Percentiles rank a stretch among this genome's conserved stretches.
phyloP scores from a whole-genome alignment of 2,329 filamentous ascomycete species.

The Arthrobotrys sinensis region DNA sequence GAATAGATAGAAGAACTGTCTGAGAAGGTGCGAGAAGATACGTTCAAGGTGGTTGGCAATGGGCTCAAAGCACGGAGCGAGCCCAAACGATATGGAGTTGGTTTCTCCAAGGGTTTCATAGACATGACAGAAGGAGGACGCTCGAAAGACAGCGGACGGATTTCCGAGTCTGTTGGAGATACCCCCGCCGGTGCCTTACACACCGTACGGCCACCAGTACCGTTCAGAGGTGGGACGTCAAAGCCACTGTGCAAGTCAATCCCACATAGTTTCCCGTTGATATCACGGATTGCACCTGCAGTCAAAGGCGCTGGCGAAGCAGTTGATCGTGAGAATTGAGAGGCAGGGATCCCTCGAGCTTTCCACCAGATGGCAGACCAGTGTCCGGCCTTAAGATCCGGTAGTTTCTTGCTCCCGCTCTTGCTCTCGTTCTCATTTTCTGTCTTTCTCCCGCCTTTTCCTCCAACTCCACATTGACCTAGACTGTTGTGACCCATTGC shows the following conservation, averaged over 20 bases:
- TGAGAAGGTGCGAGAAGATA: background rate
- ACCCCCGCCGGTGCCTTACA: background rate
- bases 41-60: background rate
- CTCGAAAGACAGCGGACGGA: slow-evolving; percentile 21
- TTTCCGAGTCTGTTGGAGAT: slow-evolving; percentile 1
- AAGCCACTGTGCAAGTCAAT: slow-evolving; percentile 32
- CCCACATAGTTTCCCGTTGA: slow-evolving; percentile 35
- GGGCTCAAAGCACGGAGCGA: background rate
- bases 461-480: slow-evolving; percentile 5
- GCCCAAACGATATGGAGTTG: background rate
- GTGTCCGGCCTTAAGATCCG: background rate
- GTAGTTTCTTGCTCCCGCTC: background rate
- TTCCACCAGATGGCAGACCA: slow-evolving; percentile 44
- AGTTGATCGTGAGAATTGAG: too few relatives aligned
- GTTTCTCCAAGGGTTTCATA: background rate
- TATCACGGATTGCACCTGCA: slow-evolving; percentile 21
- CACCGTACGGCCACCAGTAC: background rate
- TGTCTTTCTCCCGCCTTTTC: background rate
- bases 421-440: background rate
- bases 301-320: background rate
- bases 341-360: background rate
- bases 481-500: slow-evolving; percentile 26
- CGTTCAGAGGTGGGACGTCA: slow-evolving; percentile 21
- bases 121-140: background rate
- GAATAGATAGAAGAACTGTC: slow-evolving; percentile 27